A percentile compares a stretch with the other conserved stretches of the same genome.
phyloP scores from a whole-genome alignment of 257 asterid species.

The Ballota nigra region DNA sequence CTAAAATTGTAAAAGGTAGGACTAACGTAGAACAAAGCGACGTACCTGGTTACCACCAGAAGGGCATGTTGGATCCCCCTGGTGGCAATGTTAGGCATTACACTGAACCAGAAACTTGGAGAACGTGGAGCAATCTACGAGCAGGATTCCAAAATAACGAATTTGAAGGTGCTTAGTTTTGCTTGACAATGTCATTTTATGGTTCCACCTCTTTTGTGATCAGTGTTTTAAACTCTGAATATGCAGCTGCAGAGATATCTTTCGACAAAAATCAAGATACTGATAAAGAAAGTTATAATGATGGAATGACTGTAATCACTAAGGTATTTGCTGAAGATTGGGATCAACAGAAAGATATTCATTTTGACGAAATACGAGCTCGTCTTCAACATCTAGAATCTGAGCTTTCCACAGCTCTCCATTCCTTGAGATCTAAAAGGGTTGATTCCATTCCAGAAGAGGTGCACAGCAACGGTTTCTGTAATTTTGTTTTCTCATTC shows the following conservation, averaged over 20 bases:
- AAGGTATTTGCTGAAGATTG: conserved; percentile 34
- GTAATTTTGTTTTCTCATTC: conserved; percentile 12
- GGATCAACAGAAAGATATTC: conserved; percentile 30
- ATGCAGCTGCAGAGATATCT: conserved; percentile 84
- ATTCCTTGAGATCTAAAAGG: conserved; percentile 50
- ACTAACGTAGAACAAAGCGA: conserved; percentile 37
- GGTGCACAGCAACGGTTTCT: conserved; percentile 35
- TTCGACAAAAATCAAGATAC: conserved; percentile 30
- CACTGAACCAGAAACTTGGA: conserved; percentile 63
- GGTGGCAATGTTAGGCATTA: conserved; percentile 34
- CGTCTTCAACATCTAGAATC: conserved; percentile 61
- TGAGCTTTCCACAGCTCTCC: conserved; percentile 68
- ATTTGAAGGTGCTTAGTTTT: conserved; percentile 59
- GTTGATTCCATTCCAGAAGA: conserved; percentile 37
- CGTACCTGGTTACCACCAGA: conserved; percentile 22
- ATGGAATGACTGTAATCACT: conserved; percentile 28
- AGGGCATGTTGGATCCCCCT: conserved; percentile 27
- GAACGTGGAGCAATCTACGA: conserved; percentile 60
- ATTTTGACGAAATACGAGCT: conserved; percentile 40
- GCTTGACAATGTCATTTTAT: conserved; percentile 3
- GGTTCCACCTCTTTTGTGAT: conserved; percentile 1
- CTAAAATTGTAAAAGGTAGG: conserved; percentile 50
- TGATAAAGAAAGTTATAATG: conserved; percentile 30
- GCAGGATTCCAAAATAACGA: conserved; percentile 47
- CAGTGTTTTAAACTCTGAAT: conserved; percentile 24